These are phyloP conservation scores for Erysimum cheiri DNA, from an alignment of 441 rosid species.

Conservation along the genomic window DNA sequence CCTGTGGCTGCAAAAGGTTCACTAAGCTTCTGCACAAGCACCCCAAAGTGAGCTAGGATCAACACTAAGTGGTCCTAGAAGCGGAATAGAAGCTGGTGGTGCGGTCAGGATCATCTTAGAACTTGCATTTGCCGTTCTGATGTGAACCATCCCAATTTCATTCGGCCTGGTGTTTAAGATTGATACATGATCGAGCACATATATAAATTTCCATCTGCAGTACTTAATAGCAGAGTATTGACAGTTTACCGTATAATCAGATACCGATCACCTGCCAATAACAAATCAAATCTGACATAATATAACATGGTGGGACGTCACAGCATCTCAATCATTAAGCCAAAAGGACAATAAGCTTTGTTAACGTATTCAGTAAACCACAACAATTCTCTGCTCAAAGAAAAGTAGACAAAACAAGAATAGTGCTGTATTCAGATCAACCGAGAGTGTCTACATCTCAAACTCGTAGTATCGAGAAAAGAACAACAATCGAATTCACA, in stretches of 20 bases:
- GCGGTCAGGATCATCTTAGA: conserved; percentile 57
- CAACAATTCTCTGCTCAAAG: conserved; percentile 11
- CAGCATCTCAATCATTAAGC: conserved; percentile 21
- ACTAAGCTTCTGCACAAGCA: conserved; percentile 44
- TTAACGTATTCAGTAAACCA: conserved; percentile 3
- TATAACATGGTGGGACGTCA: not conserved
- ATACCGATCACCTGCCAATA: conserved; percentile 12
- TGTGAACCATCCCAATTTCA: conserved; percentile 45
- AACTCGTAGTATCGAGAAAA: not conserved
- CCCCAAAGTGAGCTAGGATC: conserved; percentile 47
- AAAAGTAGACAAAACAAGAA: conserved; percentile 23
- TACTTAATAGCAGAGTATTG: not conserved
- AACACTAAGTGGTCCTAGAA: conserved; percentile 28
- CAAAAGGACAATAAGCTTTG: not conserved
- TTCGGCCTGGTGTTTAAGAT: conserved; percentile 50
- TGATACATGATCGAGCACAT: conserved; percentile 15
- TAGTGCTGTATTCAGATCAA: conserved; percentile 7
- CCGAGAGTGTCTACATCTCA: conserved; percentile 21
- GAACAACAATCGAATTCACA: not conserved
- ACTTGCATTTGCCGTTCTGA: conserved; percentile 48
- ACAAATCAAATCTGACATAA: conserved; percentile 23
- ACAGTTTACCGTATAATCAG: not conserved
- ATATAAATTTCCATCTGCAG: not conserved
- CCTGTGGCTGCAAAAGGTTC: conserved; percentile 60
- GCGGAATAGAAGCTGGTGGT: conserved; percentile 45